Evolutionary conservation across 2,329 filamentous ascomycete species (phyloP).

Genomic region (Colletotrichum tropicale): DNA sequence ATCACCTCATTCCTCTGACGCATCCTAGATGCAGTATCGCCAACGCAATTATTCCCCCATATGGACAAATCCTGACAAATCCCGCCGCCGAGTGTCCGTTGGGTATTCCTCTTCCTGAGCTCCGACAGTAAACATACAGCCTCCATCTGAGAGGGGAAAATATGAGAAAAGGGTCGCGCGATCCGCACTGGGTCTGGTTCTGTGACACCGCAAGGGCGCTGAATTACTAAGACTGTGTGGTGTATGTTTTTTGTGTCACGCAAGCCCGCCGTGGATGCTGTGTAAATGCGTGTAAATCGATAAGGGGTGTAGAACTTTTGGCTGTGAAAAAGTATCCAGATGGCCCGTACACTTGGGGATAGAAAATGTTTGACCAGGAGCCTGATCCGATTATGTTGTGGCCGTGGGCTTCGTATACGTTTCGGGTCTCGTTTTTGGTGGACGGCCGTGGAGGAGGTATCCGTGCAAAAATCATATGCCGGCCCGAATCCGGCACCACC

Average conservation of each 20-base stretch:
- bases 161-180: background rate
- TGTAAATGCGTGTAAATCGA: background rate
- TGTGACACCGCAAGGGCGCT: background rate
- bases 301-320: background rate
- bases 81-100: conserved; percentile 8
- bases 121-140: conserved; percentile 10
- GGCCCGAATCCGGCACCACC: background rate
- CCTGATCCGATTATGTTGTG: conserved; percentile 1
- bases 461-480: conserved; percentile 1
- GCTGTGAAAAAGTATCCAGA: background rate
- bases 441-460: background rate
- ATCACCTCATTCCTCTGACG: conserved; percentile 1
- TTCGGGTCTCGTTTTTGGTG: conserved; percentile 4
- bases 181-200: background rate
- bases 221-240: background rate
- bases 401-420: conserved; percentile 14
- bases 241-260: background rate
- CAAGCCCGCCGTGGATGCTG: conserved; percentile 7
- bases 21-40: conserved; percentile 2
- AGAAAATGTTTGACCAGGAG: background rate
- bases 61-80: conserved; percentile 7
- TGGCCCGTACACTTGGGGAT: background rate
- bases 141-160: conserved; percentile 1
- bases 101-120: conserved; percentile 14
- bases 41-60: conserved; percentile 4